Evolutionary conservation across 495 filamentous ascomycete genomes (phyloP).

Genomic region (Stereocaulon alpinum): DNA sequence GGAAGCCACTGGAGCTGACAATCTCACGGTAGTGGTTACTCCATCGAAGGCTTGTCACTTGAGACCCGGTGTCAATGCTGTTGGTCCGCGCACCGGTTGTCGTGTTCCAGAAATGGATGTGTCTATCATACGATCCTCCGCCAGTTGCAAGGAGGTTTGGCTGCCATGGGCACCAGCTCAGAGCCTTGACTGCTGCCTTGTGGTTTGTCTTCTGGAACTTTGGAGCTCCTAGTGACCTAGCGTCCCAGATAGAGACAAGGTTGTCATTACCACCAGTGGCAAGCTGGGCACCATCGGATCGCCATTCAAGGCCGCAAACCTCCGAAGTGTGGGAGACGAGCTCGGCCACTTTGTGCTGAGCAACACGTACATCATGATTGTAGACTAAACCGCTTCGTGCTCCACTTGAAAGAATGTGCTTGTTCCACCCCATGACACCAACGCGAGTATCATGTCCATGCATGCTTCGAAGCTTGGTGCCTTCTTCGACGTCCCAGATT

Average conservation of each 20-base stretch:
- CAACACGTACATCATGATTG: constrained; percentile 98
- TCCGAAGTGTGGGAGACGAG: constrained; percentile 94
- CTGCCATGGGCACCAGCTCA: constrained; percentile 99
- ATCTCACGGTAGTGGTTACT: constrained; percentile 95
- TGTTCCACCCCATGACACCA: constrained; percentile 97
- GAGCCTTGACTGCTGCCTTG: constrained; percentile 93
- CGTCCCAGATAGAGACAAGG: constrained; percentile 97
- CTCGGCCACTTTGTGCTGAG: constrained; percentile 94
- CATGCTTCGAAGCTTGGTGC: constrained; percentile 94
- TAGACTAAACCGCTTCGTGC: constrained; percentile 90
- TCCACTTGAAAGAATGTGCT: constrained; percentile 91
- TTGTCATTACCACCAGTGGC: constrained; percentile 98
- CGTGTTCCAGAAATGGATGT: constrained; percentile 99
- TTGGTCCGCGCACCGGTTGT: constrained; percentile 95
- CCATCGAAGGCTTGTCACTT: constrained; percentile 93
- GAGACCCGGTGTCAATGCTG: constrained; percentile 95
- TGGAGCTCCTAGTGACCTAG: constrained; percentile 78
- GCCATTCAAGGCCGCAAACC: constrained; percentile 96
- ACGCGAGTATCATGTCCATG: constrained; percentile 93
- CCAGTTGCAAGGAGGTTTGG: constrained; percentile 92
- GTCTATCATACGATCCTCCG: constrained; percentile 88
- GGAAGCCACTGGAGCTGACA: constrained; percentile 91
- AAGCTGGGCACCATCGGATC: constrained; percentile 88
- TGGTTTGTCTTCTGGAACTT: constrained; percentile 99
- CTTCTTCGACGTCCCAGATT: constrained; percentile 98